Percentiles rank a stretch among this genome's conserved stretches.
phyloP scores from a whole-genome alignment of 208 protist genomes.

The Acanthamoeba quina region DNA sequence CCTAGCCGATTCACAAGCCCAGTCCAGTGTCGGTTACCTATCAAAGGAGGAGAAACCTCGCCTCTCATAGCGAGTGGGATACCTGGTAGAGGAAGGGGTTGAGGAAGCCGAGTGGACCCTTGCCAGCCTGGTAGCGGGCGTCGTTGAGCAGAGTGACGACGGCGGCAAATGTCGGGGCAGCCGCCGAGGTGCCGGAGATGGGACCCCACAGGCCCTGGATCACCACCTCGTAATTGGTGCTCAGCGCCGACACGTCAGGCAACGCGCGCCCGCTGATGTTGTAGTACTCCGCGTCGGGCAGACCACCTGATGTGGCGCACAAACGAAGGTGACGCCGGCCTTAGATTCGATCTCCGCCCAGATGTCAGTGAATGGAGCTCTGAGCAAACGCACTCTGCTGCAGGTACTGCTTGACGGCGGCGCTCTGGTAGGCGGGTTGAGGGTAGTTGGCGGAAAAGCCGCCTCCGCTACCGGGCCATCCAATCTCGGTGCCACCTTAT shows the following conservation, averaged over 20 bases:
- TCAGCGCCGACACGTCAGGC: conserved; percentile 79
- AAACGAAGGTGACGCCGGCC: background rate
- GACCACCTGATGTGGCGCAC: background rate
- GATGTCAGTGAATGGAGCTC: background rate
- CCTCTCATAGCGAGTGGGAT: conserved; percentile 25
- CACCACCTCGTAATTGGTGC: conserved; percentile 69
- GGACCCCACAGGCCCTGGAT: conserved; percentile 58
- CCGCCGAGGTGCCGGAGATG: conserved; percentile 81
- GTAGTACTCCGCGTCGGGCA: conserved; percentile 52
- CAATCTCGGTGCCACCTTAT: conserved; percentile 23
- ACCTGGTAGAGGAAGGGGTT: conserved; percentile 85
- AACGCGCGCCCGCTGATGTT: conserved; percentile 44
- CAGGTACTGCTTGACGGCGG: background rate
- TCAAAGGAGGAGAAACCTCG: background rate
- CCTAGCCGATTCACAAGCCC: background rate
- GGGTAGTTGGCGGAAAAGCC: conserved; percentile 71
- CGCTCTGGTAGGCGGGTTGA: background rate
- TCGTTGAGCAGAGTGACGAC: conserved; percentile 84
- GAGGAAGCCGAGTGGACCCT: conserved; percentile 84
- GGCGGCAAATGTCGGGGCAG: conserved; percentile 80
- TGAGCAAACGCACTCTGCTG: background rate
- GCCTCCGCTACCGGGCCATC: conserved; percentile 14
- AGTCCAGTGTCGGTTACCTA: background rate
- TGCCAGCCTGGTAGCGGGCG: conserved; percentile 71
- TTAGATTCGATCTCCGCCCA: too few species aligned